Conservation (phyloP, 371 early-diverging fungal genomes). For the Syncephalastrum racemosum region DNA sequence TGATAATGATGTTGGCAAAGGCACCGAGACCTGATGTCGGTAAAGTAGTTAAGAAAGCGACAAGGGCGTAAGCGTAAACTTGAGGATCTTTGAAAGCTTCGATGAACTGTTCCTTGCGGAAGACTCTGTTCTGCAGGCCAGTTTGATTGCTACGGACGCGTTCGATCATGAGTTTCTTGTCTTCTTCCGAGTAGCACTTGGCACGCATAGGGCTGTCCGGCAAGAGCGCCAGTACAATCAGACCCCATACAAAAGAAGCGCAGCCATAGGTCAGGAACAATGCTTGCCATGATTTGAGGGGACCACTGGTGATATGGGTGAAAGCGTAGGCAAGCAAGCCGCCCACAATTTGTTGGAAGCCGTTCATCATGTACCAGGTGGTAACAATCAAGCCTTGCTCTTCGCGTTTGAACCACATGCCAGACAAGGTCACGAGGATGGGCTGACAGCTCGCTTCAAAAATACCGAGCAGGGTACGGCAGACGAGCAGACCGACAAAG, state of each 20-base stretch:
- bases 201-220: conserved; percentile 32
- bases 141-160: conserved; percentile 27
- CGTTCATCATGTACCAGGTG: conserved; percentile 43
- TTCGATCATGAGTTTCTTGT: conserved; percentile 25
- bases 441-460: conserved; percentile 30
- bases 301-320: conserved; percentile 23
- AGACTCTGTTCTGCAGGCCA: conserved; percentile 21
- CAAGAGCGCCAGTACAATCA: conserved; percentile 16
- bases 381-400: conserved; percentile 76
- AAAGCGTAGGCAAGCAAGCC: conserved; percentile 28
- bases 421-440: conserved; percentile 16
- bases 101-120: conserved; percentile 21
- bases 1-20: conserved; percentile 26
- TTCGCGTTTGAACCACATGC: conserved; percentile 52
- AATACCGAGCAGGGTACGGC: conserved; percentile 25
- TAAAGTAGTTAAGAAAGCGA: conserved; percentile 20
- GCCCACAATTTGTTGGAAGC: conserved; percentile 29
- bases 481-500: conserved; percentile 18
- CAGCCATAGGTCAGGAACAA: conserved; percentile 23
- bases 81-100: conserved; percentile 27
- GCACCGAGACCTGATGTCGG: conserved; percentile 26
- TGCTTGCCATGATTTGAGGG: conserved; percentile 27
- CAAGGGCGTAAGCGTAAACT: conserved; percentile 19
- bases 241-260: conserved; percentile 21
- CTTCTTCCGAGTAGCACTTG: conserved; percentile 27